Evolutionary conservation across 495 filamentous ascomycete genomes (phyloP), one percentile per base, ranked within the genome.

Genomic region (Lasiosphaeria hispida): DNA sequence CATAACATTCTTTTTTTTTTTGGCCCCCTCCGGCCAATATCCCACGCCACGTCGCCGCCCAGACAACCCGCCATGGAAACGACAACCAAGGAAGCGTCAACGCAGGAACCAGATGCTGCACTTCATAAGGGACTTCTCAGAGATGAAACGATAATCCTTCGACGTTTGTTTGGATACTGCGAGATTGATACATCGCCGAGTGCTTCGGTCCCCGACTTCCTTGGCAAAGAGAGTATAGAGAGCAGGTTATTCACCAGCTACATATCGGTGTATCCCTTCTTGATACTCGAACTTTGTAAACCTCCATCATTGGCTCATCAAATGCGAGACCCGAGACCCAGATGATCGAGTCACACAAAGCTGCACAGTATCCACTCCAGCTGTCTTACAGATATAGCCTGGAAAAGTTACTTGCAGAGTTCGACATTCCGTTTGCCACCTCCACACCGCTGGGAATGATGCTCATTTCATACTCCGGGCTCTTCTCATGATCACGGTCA

Each of bases 181-280:
- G 30, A 47, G 14, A 33, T 15, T 36, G 37, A 14, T 48, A 4
- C 41, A 58, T 34, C 48, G 8, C 36, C 37, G 10, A 41, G 41
- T 40, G 23, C 18, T 51, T 35, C 23, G 52, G n/a, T 54, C 23
- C 18, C 39, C 13, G 18, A 44, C 23, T 34, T 35, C 38, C 38
- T 64, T 37, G 62, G 57, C 49, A 36, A 18, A 2, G 55, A 38
- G 38, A 61, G 56, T 40, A 43, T 53, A 59, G 55, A 36, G 52
- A 62, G 36, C 44, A 55, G 33, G 44, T 62, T 50, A 39, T 57
- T 30, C 56, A 53, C 50, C 58, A 64, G 40, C 43, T 67, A 48
- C 55, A 60, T 39, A 53, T 64, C 44, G 55, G 64, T 39, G 38
- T 64, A 48, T 62, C 62, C 40, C 53, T 59, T 48, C 55, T 64